A percentile compares a stretch with the other conserved stretches of the same genome.
Conservation (phyloP, 2,329 filamentous ascomycete species). For the Huntiella moniliformis region DNA sequence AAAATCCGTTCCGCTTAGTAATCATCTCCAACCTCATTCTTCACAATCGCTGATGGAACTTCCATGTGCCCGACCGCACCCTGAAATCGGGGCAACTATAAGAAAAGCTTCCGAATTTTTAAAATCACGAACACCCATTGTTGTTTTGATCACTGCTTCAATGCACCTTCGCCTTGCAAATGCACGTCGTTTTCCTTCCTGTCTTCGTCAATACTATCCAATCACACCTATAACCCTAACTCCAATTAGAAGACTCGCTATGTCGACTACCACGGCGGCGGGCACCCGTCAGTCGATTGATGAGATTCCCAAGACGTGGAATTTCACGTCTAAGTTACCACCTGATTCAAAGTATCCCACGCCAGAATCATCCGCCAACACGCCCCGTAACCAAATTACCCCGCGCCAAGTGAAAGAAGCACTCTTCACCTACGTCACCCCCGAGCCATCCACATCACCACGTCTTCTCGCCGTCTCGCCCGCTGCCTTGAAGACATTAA, state of each 20-base stretch:
- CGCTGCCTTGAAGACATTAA: constrained; percentile 63
- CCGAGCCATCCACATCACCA: constrained; percentile 49
- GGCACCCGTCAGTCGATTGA: constrained; percentile 21
- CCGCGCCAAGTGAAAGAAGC: constrained; percentile 74
- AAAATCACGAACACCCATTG: too few species aligned
- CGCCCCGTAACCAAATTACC: constrained; percentile 54
- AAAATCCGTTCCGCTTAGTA: too few species aligned
- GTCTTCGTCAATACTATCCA: background rate
- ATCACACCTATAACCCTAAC: constrained; percentile 3
- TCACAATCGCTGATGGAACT: too few species aligned
- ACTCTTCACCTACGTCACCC: constrained; percentile 78
- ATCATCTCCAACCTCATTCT: too few species aligned
- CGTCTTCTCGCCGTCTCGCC: constrained; percentile 69
- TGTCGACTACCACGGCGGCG: background rate
- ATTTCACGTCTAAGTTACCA: constrained; percentile 48
- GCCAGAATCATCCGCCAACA: constrained; percentile 61
- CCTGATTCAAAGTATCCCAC: constrained; percentile 64
- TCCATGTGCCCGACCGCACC: too few species aligned
- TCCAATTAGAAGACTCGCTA: background rate
- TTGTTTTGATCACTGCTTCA: too few species aligned
- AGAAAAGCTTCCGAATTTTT: too few species aligned
- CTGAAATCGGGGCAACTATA: too few species aligned
- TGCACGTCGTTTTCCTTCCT: too few species aligned
- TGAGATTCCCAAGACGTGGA: constrained; percentile 46
- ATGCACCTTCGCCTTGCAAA: too few species aligned